These are phyloP conservation scores for Rosa chinensis DNA, from an alignment of 306 rosid genomes.

Conservation along the genomic window DNA sequence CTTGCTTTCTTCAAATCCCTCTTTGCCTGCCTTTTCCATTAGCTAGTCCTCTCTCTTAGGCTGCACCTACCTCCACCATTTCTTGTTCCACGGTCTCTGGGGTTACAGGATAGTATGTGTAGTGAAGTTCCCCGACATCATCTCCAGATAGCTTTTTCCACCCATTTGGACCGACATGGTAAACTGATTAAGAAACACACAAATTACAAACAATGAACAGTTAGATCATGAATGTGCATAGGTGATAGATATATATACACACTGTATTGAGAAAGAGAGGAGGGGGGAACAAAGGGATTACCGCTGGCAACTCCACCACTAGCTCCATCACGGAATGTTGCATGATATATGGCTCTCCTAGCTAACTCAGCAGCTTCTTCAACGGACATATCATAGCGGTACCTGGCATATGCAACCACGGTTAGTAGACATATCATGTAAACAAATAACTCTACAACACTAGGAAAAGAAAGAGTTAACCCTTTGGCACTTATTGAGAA, in stretches of 20 bases:
- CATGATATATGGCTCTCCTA: constrained; percentile 86
- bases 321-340: constrained; percentile 94
- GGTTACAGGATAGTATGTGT: constrained; percentile 63
- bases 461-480: neutral
- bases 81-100: constrained; percentile 86
- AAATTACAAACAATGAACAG: neutral
- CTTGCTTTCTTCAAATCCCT: neutral
- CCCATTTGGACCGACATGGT: constrained; percentile 77
- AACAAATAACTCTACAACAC: neutral
- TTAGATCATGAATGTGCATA: neutral
- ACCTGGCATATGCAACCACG: constrained; percentile 36
- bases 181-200: constrained; percentile 45
- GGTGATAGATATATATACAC: neutral
- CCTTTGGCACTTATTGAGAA: neutral
- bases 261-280: neutral
- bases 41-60: constrained; percentile 23
- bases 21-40: neutral
- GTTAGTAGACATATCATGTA: neutral
- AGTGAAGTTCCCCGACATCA: constrained; percentile 88
- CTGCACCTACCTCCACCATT: constrained; percentile 79
- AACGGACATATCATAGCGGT: constrained; percentile 67
- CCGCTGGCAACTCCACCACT: constrained; percentile 99
- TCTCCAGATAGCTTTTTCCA: constrained; percentile 92
- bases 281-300: constrained; percentile 23
- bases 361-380: constrained; percentile 92